Base-by-base conservation (phyloP, 352 stramenopile genomes). In the Pythium brachiatum region DNA sequence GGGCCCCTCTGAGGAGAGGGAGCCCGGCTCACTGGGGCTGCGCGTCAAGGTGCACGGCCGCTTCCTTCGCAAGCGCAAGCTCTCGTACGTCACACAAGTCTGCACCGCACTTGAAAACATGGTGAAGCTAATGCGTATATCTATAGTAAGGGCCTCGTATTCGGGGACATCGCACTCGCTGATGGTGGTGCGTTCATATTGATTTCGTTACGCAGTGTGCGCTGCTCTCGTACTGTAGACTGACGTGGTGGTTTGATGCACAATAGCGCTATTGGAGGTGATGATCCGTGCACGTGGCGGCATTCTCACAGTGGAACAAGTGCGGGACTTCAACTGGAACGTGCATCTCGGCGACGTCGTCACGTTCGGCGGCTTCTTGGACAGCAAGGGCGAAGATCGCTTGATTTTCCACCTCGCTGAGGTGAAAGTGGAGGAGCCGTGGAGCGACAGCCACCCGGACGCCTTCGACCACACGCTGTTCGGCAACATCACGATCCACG, bases 241-340 rank as follows among this genome's bases (percentile, higher is more conserved):
- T 48, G 5, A 26, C 13, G 31, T 57, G 26, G 1, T 56, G 31
- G 6, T 63, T 11, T 26, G 23, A 26, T 68, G 15, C 18, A 13
- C 12, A 48, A 15, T 27, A 94, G 86, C 75, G 55, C 74, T 92
- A 12, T 63, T 94, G 8, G 83, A 94, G 69, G 71, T 95, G 51
- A 95, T 95, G 79, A 84, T 93, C 57, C 86, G 78, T n/a, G 76
- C 79, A 4, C 65, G 76, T 31, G 73, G 84, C 5, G 82, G 70
- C 7, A 66, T 77, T 12, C 75, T 92, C 46, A 84, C 78, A 31
- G 48, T 88, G 38, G 79, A 84, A 9, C 63, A 75, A 20, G 81
- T 93, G 62, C 81, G 78, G 13, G 72, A 82, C 44, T 85, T 93
- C 43, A 89, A 95, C 65, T 93, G 83, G 83, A 70, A 89, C 54